Evolutionary conservation across 2,329 filamentous ascomycete species (phyloP).

Genomic region (Ophiognomonia clavigignenti-juglandacearum): DNA sequence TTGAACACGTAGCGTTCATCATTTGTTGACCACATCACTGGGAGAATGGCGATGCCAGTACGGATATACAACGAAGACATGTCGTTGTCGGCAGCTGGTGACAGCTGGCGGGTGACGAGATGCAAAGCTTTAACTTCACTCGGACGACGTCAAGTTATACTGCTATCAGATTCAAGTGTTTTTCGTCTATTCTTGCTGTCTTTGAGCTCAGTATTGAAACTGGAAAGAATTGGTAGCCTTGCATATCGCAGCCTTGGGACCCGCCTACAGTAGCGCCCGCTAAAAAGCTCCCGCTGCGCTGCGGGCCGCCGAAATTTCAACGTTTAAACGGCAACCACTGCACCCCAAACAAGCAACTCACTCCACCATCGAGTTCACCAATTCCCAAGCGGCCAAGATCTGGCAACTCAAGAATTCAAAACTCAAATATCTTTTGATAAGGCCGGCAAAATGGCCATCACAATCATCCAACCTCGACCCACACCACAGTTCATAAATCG

Average conservation of each 20-base stretch:
- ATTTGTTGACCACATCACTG: no score
- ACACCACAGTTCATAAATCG: constrained; percentile 13
- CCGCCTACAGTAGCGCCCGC: background rate
- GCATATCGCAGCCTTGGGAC: no score
- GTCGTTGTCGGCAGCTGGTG: constrained; percentile 8
- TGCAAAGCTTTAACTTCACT: background rate
- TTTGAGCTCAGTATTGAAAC: no score
- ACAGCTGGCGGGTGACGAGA: constrained; percentile 8
- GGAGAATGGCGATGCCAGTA: no score
- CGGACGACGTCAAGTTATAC: background rate
- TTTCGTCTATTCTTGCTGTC: no score
- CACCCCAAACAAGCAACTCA: background rate
- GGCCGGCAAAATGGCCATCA: constrained; percentile 24
- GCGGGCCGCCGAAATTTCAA: background rate
- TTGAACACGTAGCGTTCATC: no score
- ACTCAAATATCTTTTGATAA: background rate
- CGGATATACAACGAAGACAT: background rate
- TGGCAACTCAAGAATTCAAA: no score
- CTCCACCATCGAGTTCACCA: no score
- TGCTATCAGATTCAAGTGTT: no score
- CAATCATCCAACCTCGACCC: constrained; percentile 24
- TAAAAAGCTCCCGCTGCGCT: background rate
- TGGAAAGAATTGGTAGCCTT: no score
- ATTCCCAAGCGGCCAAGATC: no score
- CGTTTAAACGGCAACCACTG: background rate